Percentiles rank a stretch among this genome's conserved stretches.
These are phyloP conservation scores for Clitopilus passeckerianus DNA, from an alignment of 768 basidiomycete genomes.

Conservation along the genomic window DNA sequence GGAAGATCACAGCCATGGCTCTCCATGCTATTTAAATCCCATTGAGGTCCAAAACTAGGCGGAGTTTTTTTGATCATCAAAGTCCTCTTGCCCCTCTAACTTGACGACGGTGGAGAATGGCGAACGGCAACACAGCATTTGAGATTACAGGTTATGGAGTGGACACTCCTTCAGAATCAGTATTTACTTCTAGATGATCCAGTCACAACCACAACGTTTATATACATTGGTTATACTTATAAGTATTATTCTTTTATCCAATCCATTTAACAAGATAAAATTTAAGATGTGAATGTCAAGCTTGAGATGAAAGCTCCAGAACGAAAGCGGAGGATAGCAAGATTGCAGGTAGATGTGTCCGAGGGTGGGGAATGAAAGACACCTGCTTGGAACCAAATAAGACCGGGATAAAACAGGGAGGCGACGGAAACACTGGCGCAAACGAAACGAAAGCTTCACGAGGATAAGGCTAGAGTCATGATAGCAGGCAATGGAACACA, in stretches of 20 bases:
- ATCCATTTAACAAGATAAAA: no score
- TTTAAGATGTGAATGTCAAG: no score
- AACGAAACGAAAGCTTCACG: no score
- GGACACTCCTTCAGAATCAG: no score
- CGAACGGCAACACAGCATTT: background rate
- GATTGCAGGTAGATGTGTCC: no score
- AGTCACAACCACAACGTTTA: background rate
- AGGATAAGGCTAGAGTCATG: background rate
- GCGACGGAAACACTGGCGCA: no score
- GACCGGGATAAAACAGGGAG: no score
- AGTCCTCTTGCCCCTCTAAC: background rate
- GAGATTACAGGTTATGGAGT: background rate
- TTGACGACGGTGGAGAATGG: background rate
- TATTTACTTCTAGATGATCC: background rate
- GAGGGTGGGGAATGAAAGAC: no score
- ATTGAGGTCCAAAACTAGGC: background rate
- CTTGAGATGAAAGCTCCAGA: no score
- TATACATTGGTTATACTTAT: background rate
- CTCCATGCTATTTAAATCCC: background rate
- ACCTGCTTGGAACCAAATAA: no score
- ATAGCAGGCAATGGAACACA: background rate
- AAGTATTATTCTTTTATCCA: background rate
- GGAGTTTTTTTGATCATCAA: background rate
- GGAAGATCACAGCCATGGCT: background rate
- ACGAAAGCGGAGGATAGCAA: no score